Evolutionary conservation across 305 asterid genomes (phyloP).

Genomic region (Solanum chacoense): DNA sequence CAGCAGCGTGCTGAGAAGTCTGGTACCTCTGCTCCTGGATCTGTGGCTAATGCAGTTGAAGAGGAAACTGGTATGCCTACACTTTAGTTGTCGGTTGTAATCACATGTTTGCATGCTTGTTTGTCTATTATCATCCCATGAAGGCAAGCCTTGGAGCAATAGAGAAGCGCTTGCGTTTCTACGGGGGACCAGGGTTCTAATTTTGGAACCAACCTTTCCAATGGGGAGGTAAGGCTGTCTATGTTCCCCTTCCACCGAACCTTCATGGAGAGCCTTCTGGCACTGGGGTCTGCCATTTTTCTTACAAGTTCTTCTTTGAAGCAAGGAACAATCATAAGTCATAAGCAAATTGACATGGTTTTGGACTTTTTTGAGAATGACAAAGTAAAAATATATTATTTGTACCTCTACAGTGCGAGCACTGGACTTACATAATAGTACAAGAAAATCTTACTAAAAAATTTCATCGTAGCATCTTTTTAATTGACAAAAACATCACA

Average conservation of each 20-base stretch:
- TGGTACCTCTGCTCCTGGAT: constrained; percentile 19
- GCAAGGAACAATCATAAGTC: neutral
- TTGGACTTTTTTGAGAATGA: neutral
- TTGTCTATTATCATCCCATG: neutral
- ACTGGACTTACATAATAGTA: neutral
- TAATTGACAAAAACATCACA: neutral
- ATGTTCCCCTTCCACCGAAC: neutral
- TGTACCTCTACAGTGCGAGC: neutral
- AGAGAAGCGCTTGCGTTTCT: neutral
- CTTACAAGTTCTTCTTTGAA: neutral
- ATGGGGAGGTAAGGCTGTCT: neutral
- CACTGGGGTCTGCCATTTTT: neutral
- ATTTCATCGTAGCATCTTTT: neutral
- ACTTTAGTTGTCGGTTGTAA: neutral
- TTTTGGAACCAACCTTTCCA: neutral
- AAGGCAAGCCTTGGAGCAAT: neutral
- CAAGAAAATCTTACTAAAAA: neutral
- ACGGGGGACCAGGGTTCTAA: neutral
- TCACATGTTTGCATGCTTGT: neutral
- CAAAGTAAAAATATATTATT: neutral
- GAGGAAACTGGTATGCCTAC: constrained; percentile 35
- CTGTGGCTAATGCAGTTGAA: constrained; percentile 31
- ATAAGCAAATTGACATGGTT: neutral
- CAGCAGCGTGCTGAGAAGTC: constrained; percentile 30
- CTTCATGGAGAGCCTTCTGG: neutral